Evolutionary conservation across 345 rosid species (phyloP), one percentile per base, ranked within the genome.

Genomic region (Aethionema arabicum): DNA sequence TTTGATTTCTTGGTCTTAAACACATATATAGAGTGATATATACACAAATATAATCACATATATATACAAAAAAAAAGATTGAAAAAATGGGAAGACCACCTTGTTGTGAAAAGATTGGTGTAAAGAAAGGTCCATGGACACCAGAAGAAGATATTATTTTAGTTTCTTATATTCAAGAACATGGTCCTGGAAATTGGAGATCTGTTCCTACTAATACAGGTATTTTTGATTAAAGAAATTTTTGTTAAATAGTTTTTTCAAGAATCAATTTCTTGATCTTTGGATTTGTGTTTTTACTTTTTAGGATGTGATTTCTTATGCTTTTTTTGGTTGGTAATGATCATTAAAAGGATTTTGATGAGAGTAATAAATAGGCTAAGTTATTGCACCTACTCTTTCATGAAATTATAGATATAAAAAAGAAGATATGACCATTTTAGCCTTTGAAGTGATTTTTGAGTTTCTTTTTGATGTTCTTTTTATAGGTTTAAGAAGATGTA

Each of bases 101-200:
- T 48, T 93, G 95, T 69, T 90, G 99, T 67, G 96, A 93, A 15
- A 93, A 85, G 78, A 68, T 73, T 36, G 95, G 96, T 30, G 85
- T 93, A 70, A 93, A 90, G 82, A 93, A 93, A 83, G 99, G 99
- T 14, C 97, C 97, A 16, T 93, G 99, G 99, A 93, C 99, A 16
- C 99, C 99, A 3, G 99, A 93, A 70, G 99, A 93, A 78, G 99
- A 93, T 63, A 93, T 93, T 80, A 78, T 84, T 54, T 59, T 93
- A 63, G 97, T 93, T 63, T 84, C 97, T 62, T 82, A 93, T 59
- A 87, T 93, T 63, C 99, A 90, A 76, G 91, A 90, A 62, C 96
- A 90, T 74, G 99, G 99, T 14, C 91, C 99, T 50, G 99, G 96
- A 8, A 93, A 93, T 62, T 93, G 99, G 99, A 86, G 92, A 82